Evolutionary conservation across 129 eudicot species (phyloP), one percentile per base, ranked within the genome.

Genomic region (Lonicera japonica): DNA sequence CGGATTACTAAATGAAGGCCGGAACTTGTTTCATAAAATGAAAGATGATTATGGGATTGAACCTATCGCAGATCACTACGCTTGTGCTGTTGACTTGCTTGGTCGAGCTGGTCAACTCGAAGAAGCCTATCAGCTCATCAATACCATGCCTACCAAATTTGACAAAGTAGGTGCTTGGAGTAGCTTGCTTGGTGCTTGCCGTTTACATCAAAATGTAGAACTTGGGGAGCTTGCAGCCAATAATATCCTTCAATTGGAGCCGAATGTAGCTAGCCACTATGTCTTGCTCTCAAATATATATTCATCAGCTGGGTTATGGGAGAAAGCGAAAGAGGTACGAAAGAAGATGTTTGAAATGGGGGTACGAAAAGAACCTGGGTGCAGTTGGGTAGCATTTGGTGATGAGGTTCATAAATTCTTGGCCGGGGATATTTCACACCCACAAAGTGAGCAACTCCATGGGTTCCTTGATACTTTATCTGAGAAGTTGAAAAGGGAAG

Each of bases 111-210:
- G 96, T 24, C 74, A 75, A 25, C 77, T 89, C 38, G 68, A 67
- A 11, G 86, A 80, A 80, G 96, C 96, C 22, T 77, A 82, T 57
- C 61, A 75, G 48, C 77, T 88, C 5, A 64, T 85, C 34, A 74
- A 61, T 68, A 47, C 14, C 63, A 88, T 88, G 85, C 89, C 87
- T 14, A 12, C 56, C 6, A 25, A 73, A 54, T 75, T 71, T 53
- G 80, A 76, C 76, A 85, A 78, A 74, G 29, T 62, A 6, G 80
- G 95, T 51, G 85, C 88, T 1, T 89, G 96, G 96, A 82, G 95
- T 70, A 89, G 95, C 66, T 75, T 89, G 68, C 82, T 89, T 21
- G 96, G 95, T 71, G 90, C 96, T 55, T 80, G 96, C 57, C 74
- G 85, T 71, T 73, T 79, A 65, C 89, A 88, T 74, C 86, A 88